A percentile compares a stretch with the other conserved stretches of the same genome.
Evolutionary conservation across 2,329 filamentous ascomycete species (phyloP).

Genomic region (Tolypocladium amazonense): DNA sequence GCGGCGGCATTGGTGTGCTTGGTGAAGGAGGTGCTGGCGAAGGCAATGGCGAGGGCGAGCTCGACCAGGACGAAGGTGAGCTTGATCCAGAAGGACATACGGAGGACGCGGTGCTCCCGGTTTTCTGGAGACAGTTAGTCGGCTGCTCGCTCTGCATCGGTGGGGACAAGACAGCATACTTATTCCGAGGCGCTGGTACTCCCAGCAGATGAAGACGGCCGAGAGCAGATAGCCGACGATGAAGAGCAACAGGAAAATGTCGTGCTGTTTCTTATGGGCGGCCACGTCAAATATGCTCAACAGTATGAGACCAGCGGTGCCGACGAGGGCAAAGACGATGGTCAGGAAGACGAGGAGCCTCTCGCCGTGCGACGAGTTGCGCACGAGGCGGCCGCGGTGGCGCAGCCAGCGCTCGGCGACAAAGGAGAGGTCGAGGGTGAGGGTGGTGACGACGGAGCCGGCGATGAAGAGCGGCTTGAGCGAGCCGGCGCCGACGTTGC

Average conservation of each 20-base stretch:
- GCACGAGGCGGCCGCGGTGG: constrained; percentile 67
- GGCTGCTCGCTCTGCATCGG: background rate
- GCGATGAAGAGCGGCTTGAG: constrained; percentile 73
- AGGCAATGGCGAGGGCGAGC: constrained; percentile 60
- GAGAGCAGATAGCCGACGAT: constrained; percentile 77
- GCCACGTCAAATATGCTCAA: constrained; percentile 76
- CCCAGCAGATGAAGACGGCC: constrained; percentile 80
- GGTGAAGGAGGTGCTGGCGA: constrained; percentile 46
- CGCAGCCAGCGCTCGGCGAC: constrained; percentile 75
- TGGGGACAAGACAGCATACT: constrained; percentile 26
- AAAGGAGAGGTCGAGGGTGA: constrained; percentile 75
- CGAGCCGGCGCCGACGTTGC: constrained; percentile 48
- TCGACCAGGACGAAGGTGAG: constrained; percentile 75
- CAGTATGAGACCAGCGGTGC: constrained; percentile 70
- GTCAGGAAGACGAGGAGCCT: constrained; percentile 51
- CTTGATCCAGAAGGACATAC: constrained; percentile 79
- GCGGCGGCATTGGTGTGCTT: constrained; percentile 55
- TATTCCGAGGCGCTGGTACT: constrained; percentile 77
- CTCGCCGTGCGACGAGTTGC: constrained; percentile 54
- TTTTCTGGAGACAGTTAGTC: constrained; percentile 38
- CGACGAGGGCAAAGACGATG: constrained; percentile 60
- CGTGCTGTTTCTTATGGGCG: constrained; percentile 54
- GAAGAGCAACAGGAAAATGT: constrained; percentile 71
- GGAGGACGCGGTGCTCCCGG: constrained; percentile 62
- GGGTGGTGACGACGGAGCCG: constrained; percentile 58